A percentile compares a stretch with the other conserved stretches of the same genome.
Evolutionary conservation across 306 rosid genomes (phyloP).

Genomic region (Dryas drummondii): DNA sequence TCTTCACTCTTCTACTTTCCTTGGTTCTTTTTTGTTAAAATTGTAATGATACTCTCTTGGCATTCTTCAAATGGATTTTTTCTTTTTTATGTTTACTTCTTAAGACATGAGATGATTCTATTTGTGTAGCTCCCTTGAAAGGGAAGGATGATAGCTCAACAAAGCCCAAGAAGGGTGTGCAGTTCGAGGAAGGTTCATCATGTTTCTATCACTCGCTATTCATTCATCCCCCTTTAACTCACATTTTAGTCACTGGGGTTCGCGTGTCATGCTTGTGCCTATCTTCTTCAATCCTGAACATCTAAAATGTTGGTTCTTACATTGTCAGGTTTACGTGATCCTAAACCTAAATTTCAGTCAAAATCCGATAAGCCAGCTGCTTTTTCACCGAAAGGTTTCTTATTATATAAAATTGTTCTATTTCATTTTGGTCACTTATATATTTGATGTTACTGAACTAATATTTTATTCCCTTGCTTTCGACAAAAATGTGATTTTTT

Average conservation of each 20-base stretch:
- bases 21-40: too few relatives aligned
- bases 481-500: slow-evolving; percentile 21
- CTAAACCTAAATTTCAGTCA: slow-evolving; percentile 25
- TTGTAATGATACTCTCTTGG: background rate
- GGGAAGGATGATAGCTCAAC: slow-evolving; percentile 78
- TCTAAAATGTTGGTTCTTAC: slow-evolving; percentile 6
- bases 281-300: background rate
- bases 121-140: slow-evolving; percentile 47
- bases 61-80: background rate
- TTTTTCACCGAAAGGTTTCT: slow-evolving; percentile 36
- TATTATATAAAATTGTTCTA: slow-evolving; percentile 11
- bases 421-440: slow-evolving; percentile 13
- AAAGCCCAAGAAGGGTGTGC: slow-evolving; percentile 67
- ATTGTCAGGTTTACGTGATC: slow-evolving; percentile 36
- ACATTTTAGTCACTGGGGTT: background rate
- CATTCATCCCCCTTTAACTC: background rate
- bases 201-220: background rate
- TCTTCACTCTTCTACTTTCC: background rate
- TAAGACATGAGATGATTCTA: background rate
- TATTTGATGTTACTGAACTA: slow-evolving; percentile 2
- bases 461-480: slow-evolving; percentile 12
- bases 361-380: slow-evolving; percentile 42
- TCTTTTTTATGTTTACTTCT: background rate
- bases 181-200: slow-evolving; percentile 68
- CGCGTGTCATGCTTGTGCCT: background rate